These are phyloP conservation scores for Xylariaceae sp. DNA, from an alignment of 2,329 filamentous ascomycete genomes.

Conservation along the genomic window DNA sequence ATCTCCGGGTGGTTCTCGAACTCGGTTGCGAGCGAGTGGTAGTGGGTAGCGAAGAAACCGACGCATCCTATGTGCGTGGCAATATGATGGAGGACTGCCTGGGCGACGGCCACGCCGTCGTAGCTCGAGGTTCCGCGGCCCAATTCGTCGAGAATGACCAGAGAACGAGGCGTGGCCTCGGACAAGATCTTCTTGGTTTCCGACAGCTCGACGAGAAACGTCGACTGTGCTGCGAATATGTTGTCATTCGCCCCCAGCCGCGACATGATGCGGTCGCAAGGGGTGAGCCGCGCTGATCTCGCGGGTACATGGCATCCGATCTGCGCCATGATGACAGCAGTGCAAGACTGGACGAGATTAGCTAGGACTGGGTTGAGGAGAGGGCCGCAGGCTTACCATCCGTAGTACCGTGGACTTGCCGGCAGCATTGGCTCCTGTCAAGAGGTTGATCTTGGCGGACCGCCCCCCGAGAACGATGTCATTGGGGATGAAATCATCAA, in stretches of 20 bases:
- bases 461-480: constrained; percentile 80
- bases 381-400: constrained; percentile 58
- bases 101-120: constrained; percentile 92
- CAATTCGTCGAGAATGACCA: constrained; percentile 95
- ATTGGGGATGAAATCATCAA: constrained; percentile 94
- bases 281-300: constrained; percentile 72
- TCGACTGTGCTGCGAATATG: constrained; percentile 95
- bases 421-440: constrained; percentile 94
- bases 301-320: constrained; percentile 91
- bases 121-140: constrained; percentile 93
- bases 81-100: constrained; percentile 94
- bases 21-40: constrained; percentile 87
- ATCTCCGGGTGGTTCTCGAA: constrained; percentile 89
- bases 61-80: constrained; percentile 88
- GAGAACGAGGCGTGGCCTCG: constrained; percentile 85
- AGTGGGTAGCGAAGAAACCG: constrained; percentile 97
- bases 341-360: constrained; percentile 59
- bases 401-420: constrained; percentile 94
- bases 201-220: constrained; percentile 94
- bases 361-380: not conserved
- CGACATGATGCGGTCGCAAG: constrained; percentile 97
- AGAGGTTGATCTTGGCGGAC: constrained; percentile 73
- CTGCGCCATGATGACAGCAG: constrained; percentile 95
- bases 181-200: constrained; percentile 97
- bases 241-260: constrained; percentile 96